Conservation (phyloP, 176 grass and related monocot species). For the Avena insularis region DNA sequence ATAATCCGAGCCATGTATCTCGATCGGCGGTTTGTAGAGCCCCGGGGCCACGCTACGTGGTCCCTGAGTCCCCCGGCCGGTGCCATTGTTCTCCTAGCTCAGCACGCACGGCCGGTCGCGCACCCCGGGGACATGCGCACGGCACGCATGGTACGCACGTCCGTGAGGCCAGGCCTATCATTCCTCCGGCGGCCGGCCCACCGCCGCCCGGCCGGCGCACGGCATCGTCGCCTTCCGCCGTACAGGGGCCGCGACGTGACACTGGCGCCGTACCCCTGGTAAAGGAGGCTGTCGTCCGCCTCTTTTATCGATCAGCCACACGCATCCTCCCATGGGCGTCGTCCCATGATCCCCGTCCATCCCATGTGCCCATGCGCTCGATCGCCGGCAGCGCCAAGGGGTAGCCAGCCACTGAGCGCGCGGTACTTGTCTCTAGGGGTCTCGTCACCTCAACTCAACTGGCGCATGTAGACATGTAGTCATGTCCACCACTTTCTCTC, state of each 20-base stretch:
- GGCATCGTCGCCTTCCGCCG: slow-evolving; percentile 30
- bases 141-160: slow-evolving; percentile 47
- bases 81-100: slow-evolving; percentile 18
- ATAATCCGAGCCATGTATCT: neutral
- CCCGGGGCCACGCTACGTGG: neutral
- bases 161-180: slow-evolving; percentile 35
- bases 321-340: slow-evolving; percentile 11
- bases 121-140: slow-evolving; percentile 42
- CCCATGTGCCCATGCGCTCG: slow-evolving; percentile 28
- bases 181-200: slow-evolving; percentile 19
- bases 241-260: slow-evolving; percentile 33
- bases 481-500: neutral
- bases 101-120: slow-evolving; percentile 31
- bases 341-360: slow-evolving; percentile 31
- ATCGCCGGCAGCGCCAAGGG: slow-evolving; percentile 25
- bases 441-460: slow-evolving; percentile 18
- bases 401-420: neutral
- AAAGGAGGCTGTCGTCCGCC: slow-evolving; percentile 27
- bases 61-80: neutral
- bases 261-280: slow-evolving; percentile 43
- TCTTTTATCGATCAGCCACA: neutral
- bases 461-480: neutral
- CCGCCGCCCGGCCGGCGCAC: slow-evolving; percentile 22
- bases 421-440: slow-evolving; percentile 33
- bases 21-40: neutral